Percentiles rank a stretch among this genome's conserved stretches.
Conservation (phyloP, 1,284 basidiomycete genomes). For the Rhodotorula sp. region DNA sequence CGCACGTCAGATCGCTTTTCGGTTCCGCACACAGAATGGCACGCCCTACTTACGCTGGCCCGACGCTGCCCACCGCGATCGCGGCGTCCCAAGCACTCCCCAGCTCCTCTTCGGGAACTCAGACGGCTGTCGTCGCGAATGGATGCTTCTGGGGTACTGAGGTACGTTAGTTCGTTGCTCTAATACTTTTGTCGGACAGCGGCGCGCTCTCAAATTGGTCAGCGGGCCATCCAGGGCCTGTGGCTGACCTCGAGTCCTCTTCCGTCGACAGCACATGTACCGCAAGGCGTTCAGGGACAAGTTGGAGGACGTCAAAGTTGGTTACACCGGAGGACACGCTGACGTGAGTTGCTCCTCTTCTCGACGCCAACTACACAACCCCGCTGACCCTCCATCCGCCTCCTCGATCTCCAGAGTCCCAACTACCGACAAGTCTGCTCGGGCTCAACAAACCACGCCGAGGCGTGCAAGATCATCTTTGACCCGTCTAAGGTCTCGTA, state of each 20-base stretch:
- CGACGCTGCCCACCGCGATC: conserved; percentile 40
- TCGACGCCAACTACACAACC: neutral
- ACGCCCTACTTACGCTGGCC: conserved; percentile 33
- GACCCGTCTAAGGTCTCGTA: conserved; percentile 50
- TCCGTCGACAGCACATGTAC: conserved; percentile 39
- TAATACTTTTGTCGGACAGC: neutral
- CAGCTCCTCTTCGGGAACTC: conserved; percentile 4
- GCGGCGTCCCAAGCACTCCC: conserved; percentile 17
- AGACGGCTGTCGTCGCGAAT: conserved; percentile 37
- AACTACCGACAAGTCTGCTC: conserved; percentile 74
- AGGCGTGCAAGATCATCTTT: conserved; percentile 81
- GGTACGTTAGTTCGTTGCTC: neutral
- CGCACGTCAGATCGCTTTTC: conserved; percentile 21
- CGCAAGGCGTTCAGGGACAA: conserved; percentile 29
- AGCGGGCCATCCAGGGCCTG: neutral
- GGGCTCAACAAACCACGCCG: conserved; percentile 82
- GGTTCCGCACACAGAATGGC: conserved; percentile 4
- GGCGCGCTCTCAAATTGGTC: neutral
- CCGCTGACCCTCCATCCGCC: neutral
- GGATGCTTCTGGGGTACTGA: conserved; percentile 37
- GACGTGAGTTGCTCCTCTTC: conserved; percentile 13
- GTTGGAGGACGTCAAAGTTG: conserved; percentile 42
- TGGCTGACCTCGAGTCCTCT: too few relatives aligned
- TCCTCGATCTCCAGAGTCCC: conserved; percentile 27
- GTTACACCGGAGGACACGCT: conserved; percentile 40